These are phyloP conservation scores for Forsythia viridissima DNA, from an alignment of 257 asterid genomes.

Conservation along the genomic window DNA sequence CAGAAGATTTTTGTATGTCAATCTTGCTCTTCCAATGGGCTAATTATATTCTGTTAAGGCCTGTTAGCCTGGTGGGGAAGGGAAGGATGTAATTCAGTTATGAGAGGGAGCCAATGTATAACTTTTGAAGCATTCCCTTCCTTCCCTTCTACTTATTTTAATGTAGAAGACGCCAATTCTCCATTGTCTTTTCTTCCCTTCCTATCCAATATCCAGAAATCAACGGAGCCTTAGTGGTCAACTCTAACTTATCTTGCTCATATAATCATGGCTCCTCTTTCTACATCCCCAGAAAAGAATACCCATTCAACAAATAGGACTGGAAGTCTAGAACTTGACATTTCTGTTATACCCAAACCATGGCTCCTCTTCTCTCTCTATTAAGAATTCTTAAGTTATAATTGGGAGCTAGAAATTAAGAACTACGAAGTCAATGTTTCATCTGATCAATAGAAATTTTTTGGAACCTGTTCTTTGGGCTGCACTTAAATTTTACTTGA, in stretches of 20 bases:
- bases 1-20: neutral
- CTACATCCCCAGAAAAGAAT: neutral
- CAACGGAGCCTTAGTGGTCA: neutral
- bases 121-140: neutral
- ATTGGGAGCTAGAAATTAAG: neutral
- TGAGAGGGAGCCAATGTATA: neutral
- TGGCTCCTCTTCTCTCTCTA: neutral
- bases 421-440: neutral
- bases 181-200: neutral
- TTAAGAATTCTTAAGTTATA: neutral
- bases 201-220: neutral
- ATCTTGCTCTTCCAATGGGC: neutral
- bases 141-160: neutral
- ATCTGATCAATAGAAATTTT: too few species aligned
- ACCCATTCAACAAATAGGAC: slow-evolving; percentile 9
- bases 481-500: neutral
- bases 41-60: neutral
- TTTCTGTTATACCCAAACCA: neutral
- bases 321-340: neutral
- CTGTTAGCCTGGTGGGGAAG: neutral
- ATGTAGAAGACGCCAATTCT: neutral
- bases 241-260: neutral
- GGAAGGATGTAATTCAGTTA: neutral
- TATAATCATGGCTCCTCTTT: neutral
- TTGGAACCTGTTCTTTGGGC: neutral